A percentile compares a stretch with the other conserved stretches of the same genome.
Conservation (phyloP, 352 stramenopile genomes). For the Phytopythium sindhum region DNA sequence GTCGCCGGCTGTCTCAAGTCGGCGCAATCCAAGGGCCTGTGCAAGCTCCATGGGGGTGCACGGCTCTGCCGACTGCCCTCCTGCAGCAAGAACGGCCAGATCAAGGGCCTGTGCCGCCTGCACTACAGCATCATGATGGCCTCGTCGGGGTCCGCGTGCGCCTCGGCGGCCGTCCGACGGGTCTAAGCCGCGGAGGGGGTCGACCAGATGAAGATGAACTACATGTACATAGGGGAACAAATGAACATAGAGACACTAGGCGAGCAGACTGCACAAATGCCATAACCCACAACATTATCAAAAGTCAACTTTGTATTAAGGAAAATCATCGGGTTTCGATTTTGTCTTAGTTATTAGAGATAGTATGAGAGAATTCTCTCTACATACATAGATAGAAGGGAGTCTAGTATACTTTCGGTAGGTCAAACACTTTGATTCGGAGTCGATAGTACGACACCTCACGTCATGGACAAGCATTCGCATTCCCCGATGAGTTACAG, state of each 20-base stretch:
- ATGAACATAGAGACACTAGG: not conserved
- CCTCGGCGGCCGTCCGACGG: not conserved
- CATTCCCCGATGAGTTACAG: not conserved
- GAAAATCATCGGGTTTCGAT: not conserved
- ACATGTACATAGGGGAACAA: constrained; percentile 1
- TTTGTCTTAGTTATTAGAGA: too few relatives aligned
- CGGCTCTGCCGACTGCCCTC: constrained; percentile 62
- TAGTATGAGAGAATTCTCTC: too few relatives aligned
- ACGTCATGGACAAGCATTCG: too few relatives aligned
- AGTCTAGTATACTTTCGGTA: too few relatives aligned
- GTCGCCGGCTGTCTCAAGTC: constrained; percentile 74
- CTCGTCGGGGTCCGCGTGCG: constrained; percentile 10
- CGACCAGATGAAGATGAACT: not conserved
- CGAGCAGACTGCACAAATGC: constrained; percentile 1
- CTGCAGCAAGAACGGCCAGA: constrained; percentile 82
- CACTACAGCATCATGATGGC: constrained; percentile 57
- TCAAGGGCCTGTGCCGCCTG: constrained; percentile 70
- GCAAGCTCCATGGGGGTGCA: constrained; percentile 81
- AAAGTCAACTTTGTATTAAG: not conserved
- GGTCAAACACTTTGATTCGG: too few relatives aligned
- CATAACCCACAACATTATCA: not conserved
- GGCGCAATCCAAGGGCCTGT: constrained; percentile 76
- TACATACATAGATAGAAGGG: too few relatives aligned
- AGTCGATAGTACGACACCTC: too few relatives aligned
- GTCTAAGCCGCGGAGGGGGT: not conserved